Base-by-base conservation (phyloP, 805 yeast genomes). In the Wickerhamia fluorescens region DNA sequence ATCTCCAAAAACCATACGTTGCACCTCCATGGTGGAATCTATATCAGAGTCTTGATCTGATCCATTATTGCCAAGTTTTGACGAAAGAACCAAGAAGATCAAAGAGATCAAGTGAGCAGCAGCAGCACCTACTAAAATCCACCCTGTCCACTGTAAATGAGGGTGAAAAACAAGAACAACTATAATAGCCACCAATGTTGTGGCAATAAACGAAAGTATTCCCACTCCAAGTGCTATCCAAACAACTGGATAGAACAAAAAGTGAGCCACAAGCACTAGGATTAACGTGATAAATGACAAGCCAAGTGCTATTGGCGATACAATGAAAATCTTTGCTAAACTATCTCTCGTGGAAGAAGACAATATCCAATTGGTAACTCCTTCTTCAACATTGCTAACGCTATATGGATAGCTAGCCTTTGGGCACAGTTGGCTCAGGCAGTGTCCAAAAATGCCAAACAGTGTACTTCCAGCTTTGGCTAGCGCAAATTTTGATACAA, bases 381-480 rank as follows among this genome's bases (percentile, higher is more conserved):
- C 42, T 11, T 49, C 45, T 3, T 42, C 44, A 22, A 43, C 27
- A 7, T 42, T 33, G 16, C 61, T 53, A 17, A 69, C 66, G 6
- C 43, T 24, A 42, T 73, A 71, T 2, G 72, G 68, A 12, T 69
- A 72, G 1, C 61, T 45, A 2, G 75, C 70, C 6, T 43, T 45
- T 11, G 66, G 48, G 44, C 83, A 76, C 7, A 44, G 36, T 1
- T 48, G 44, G 4, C 39, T 34, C 6, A 37, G 35, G 46, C 92
- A 82, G 47, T 68, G 73, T 3, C 92, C 92, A 46, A 82, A 70
- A 2, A 73, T 69, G 18, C 92, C 92, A 49, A 68, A 82, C 2
- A 60, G 55, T 38, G 58, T 55, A 23, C 52, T 48, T 13, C 55
- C 55, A 19, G 74, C 64, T 19, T 63, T 47, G 5, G 78, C 77